These are phyloP conservation scores for Carex myosuroides DNA, from an alignment of 176 grass and related monocot species.

Conservation along the genomic window DNA sequence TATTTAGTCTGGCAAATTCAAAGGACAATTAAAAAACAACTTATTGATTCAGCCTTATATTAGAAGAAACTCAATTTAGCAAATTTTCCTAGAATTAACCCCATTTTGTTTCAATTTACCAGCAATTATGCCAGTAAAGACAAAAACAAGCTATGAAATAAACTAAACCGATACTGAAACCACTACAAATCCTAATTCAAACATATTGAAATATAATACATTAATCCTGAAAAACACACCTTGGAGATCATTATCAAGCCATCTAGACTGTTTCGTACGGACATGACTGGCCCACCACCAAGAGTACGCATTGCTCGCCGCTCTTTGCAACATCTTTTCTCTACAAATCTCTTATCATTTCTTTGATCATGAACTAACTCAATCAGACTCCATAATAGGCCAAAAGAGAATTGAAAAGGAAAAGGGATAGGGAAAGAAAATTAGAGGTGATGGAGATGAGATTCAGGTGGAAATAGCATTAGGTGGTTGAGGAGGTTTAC, in stretches of 20 bases:
- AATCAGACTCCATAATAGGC: neutral
- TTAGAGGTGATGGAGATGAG: neutral
- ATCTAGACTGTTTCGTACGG: conserved; percentile 55
- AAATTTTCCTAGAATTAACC: neutral
- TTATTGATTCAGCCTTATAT: neutral
- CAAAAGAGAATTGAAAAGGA: neutral
- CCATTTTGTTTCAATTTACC: neutral
- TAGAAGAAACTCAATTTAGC: neutral
- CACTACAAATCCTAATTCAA: neutral
- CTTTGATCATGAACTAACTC: neutral
- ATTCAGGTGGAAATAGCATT: conserved; percentile 7
- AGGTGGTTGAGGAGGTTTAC: conserved; percentile 5
- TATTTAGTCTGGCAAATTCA: neutral
- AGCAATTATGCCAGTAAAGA: neutral
- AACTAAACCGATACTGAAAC: neutral
- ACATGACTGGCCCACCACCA: conserved; percentile 64
- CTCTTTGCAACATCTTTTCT: conserved; percentile 62
- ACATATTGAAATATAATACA: neutral
- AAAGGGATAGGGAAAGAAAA: neutral
- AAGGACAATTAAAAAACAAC: conserved; percentile 1
- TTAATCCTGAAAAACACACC: conserved; percentile 12
- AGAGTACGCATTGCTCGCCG: conserved; percentile 59
- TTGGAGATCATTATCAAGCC: conserved; percentile 48
- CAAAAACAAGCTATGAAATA: neutral
- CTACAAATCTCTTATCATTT: neutral